Evolutionary conservation across 2,329 filamentous ascomycete genomes (phyloP).

Genomic region (Dactylellina cionopaga): DNA sequence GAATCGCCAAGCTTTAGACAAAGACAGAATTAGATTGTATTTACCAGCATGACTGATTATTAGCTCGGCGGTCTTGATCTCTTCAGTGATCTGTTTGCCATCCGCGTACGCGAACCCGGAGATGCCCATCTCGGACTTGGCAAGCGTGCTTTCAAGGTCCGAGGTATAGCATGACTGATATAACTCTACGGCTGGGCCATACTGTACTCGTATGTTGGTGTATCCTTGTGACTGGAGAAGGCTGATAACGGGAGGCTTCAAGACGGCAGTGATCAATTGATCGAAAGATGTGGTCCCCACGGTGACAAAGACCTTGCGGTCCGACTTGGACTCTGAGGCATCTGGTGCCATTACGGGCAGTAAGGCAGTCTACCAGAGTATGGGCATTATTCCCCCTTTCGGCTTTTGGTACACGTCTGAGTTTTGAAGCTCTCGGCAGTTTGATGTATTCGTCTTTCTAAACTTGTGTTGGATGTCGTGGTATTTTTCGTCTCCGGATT

Average conservation of each 20-base stretch:
- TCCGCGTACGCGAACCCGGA: conserved; percentile 74
- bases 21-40: conserved; percentile 55
- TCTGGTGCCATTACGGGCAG: background rate
- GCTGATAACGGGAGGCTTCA: conserved; percentile 71
- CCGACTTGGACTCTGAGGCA: background rate
- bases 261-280: conserved; percentile 73
- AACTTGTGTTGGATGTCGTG: conserved; percentile 30
- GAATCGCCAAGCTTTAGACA: no score
- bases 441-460: background rate
- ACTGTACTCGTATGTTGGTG: conserved; percentile 80
- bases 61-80: conserved; percentile 70
- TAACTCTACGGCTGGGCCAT: conserved; percentile 72
- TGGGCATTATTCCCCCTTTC: no score
- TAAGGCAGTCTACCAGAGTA: background rate
- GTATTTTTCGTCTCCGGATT: conserved; percentile 28
- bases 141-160: conserved; percentile 1
- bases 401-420: no score
- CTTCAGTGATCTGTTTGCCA: conserved; percentile 64
- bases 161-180: conserved; percentile 42
- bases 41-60: conserved; percentile 92
- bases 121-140: conserved; percentile 60
- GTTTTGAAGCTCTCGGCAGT: background rate
- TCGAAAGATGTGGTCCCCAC: conserved; percentile 89
- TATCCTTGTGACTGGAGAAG: conserved; percentile 71
- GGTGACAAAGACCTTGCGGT: conserved; percentile 73